These are phyloP conservation scores for Serendipita vermifera DNA, from an alignment of 768 basidiomycete species.

Conservation along the genomic window DNA sequence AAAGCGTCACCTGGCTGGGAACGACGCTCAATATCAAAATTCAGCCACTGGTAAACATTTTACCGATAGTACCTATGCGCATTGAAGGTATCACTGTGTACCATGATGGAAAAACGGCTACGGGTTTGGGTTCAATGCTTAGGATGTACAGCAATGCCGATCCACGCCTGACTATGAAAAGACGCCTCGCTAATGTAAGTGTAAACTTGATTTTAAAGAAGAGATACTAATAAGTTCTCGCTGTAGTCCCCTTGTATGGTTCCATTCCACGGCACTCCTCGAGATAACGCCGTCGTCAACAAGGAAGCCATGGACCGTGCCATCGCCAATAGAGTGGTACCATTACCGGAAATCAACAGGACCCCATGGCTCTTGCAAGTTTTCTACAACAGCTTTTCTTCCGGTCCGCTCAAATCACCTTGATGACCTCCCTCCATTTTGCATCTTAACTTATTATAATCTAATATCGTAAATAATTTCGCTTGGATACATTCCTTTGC, in stretches of 20 bases:
- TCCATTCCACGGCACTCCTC: not conserved
- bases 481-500: too few species aligned
- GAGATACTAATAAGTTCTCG: too few species aligned
- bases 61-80: not conserved
- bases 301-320: slow-evolving; percentile 2
- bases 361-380: too few species aligned
- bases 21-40: slow-evolving; percentile 5
- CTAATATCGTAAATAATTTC: too few species aligned
- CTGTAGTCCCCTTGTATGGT: not conserved
- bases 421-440: too few species aligned
- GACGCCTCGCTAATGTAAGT: not conserved
- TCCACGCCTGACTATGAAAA: not conserved
- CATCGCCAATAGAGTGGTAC: too few species aligned
- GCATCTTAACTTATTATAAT: too few species aligned
- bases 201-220: too few species aligned
- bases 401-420: too few species aligned
- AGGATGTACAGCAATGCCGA: not conserved
- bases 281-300: not conserved
- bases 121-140: not conserved
- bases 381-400: too few species aligned
- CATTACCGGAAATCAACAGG: too few species aligned
- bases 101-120: not conserved
- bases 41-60: not conserved
- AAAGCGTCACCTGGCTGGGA: not conserved
- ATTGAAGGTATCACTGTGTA: slow-evolving; percentile 1